phyloP scores from a whole-genome alignment of 2,329 filamentous ascomycete genomes.

The Furcasterigmium furcatum region DNA sequence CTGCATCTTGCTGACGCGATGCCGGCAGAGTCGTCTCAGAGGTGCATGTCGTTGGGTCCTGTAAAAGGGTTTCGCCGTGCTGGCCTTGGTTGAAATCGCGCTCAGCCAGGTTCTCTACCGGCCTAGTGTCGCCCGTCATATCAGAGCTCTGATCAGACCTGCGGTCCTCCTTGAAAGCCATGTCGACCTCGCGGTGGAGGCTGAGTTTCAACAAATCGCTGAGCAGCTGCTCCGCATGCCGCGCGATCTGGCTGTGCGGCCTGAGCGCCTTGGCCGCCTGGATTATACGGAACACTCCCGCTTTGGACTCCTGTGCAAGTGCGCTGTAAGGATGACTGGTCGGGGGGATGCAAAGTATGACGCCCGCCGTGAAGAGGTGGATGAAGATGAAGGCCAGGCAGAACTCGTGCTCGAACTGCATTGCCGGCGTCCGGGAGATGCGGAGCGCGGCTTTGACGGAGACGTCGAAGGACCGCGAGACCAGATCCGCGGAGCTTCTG shows the following conservation, averaged over 20 bases:
- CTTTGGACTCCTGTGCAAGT: slow-evolving; percentile 22
- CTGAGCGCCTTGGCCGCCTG: slow-evolving; percentile 15
- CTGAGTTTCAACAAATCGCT: slow-evolving; percentile 19
- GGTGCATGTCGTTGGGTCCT: too few relatives aligned
- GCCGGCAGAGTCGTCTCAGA: too few relatives aligned
- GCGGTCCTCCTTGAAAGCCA: slow-evolving; percentile 6
- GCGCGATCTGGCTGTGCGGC: slow-evolving; percentile 18
- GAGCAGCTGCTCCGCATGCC: slow-evolving; percentile 20
- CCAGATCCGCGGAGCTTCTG: slow-evolving; percentile 1
- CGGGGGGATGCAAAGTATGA: slow-evolving; percentile 23
- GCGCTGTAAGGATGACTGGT: slow-evolving; percentile 20
- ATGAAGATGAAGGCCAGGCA: slow-evolving; percentile 13
- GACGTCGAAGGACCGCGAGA: slow-evolving; percentile 9
- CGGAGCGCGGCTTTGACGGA: slow-evolving; percentile 22
- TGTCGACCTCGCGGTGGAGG: slow-evolving; percentile 11
- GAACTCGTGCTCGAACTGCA: slow-evolving; percentile 19
- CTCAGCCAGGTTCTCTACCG: too few relatives aligned
- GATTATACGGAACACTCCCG: slow-evolving; percentile 23
- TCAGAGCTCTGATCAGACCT: not conserved
- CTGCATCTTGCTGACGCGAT: too few relatives aligned
- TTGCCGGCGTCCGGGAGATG: slow-evolving; percentile 21
- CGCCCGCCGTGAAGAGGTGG: slow-evolving; percentile 15
- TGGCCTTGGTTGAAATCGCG: too few relatives aligned
- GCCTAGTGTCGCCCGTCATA: not conserved
- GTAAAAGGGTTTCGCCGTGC: too few relatives aligned